phyloP scores from a whole-genome alignment of 108 stramenopile genomes.

The Nannochloropsis salina region DNA sequence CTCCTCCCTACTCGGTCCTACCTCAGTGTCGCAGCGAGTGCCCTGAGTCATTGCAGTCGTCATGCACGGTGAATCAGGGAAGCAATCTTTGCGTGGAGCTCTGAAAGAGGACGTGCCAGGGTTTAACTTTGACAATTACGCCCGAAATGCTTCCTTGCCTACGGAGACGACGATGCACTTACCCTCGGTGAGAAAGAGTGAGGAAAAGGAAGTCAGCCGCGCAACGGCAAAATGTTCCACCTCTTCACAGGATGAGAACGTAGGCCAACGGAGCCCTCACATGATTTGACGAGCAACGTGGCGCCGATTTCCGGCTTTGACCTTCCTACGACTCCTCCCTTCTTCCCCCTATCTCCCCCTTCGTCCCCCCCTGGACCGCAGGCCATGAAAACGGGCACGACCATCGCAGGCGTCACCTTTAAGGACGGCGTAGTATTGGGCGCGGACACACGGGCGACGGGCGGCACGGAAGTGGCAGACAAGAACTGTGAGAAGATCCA shows the following conservation, averaged over 20 bases:
- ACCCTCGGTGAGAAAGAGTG: neutral
- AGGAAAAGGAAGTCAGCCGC: neutral
- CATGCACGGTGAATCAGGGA: neutral
- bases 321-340: too few species aligned
- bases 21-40: too few species aligned
- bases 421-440: conserved; percentile 60
- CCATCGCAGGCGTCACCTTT: conserved; percentile 48
- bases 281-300: too few species aligned
- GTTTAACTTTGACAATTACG: neutral
- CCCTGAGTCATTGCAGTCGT: neutral
- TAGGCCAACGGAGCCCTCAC: too few species aligned
- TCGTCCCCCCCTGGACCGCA: neutral
- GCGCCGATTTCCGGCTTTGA: too few species aligned
- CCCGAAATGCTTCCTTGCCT: neutral
- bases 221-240: too few species aligned
- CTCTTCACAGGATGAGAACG: too few species aligned
- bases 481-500: conserved; percentile 99
- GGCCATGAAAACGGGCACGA: conserved; percentile 43
- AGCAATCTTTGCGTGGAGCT: neutral
- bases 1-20: too few species aligned
- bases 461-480: conserved; percentile 87
- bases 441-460: conserved; percentile 77
- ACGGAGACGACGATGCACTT: neutral
- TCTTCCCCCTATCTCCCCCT: neutral
- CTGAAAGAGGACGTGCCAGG: neutral